Percentiles rank a stretch among this genome's conserved stretches.
phyloP scores from a whole-genome alignment of 2,329 filamentous ascomycete genomes.

The Magnaporthales sp. region DNA sequence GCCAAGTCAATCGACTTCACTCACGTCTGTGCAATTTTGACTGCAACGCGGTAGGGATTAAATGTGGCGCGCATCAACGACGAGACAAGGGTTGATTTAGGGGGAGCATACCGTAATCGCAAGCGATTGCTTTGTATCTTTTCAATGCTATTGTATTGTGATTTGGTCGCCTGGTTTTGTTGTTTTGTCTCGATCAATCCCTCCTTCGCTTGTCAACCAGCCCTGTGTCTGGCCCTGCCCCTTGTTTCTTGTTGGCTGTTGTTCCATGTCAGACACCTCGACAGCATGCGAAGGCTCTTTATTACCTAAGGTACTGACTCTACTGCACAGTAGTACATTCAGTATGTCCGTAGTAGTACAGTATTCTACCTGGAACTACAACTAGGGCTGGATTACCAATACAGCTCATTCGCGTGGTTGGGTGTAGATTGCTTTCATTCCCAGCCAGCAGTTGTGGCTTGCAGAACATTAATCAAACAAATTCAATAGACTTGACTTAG shows the following conservation, averaged over 20 bases:
- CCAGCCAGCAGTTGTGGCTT: background rate
- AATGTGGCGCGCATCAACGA: background rate
- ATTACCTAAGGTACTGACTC: too few species aligned
- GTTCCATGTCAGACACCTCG: background rate
- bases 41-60: background rate
- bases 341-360: too few species aligned
- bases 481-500: background rate
- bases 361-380: background rate
- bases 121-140: too few species aligned
- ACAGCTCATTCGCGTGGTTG: background rate
- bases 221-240: background rate
- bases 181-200: background rate
- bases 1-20: background rate
- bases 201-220: background rate
- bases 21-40: background rate
- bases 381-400: background rate
- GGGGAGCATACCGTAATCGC: background rate
- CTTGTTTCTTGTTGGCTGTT: background rate
- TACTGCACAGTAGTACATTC: too few species aligned
- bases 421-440: background rate
- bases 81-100: background rate
- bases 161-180: background rate
- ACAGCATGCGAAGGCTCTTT: background rate
- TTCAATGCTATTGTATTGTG: background rate
- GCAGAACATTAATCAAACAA: background rate